A percentile compares a stretch with the other conserved stretches of the same genome.
These are phyloP conservation scores for Aspergillus hortae DNA, from an alignment of 2,329 filamentous ascomycete species.

Conservation along the genomic window DNA sequence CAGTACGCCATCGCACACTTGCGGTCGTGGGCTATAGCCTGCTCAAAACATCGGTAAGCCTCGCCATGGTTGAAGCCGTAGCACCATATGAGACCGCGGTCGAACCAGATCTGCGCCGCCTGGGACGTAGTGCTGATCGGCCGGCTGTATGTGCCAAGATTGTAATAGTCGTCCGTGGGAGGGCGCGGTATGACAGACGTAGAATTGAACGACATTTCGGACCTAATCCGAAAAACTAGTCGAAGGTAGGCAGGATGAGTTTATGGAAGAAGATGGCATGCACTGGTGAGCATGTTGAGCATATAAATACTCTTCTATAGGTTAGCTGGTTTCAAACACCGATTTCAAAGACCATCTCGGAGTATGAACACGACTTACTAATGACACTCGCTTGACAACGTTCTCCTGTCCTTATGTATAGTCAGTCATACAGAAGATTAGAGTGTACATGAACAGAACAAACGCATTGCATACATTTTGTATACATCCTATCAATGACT, in stretches of 20 bases:
- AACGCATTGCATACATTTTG: no score
- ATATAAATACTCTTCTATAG: no score
- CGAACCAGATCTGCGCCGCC: conserved; percentile 37
- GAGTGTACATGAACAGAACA: no score
- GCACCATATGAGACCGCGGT: conserved; percentile 37
- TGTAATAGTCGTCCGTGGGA: conserved; percentile 19
- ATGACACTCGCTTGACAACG: no score
- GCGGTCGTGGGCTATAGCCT: conserved; percentile 22
- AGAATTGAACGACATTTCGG: background rate
- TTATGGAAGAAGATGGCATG: no score
- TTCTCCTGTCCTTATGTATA: no score
- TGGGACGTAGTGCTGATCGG: conserved; percentile 26
- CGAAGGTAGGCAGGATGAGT: conserved; percentile 11
- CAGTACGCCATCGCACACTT: conserved; percentile 33
- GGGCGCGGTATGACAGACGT: background rate
- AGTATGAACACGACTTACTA: no score
- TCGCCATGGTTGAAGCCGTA: conserved; percentile 38
- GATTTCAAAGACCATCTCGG: no score
- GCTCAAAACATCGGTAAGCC: conserved; percentile 27
- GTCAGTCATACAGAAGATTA: no score
- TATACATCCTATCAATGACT: no score
- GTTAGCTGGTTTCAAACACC: no score
- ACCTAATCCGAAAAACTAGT: background rate
- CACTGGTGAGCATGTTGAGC: no score
- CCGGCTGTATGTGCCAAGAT: conserved; percentile 35